phyloP scores from a whole-genome alignment of 176 grass and related monocot species.

The Juncus effusus region DNA sequence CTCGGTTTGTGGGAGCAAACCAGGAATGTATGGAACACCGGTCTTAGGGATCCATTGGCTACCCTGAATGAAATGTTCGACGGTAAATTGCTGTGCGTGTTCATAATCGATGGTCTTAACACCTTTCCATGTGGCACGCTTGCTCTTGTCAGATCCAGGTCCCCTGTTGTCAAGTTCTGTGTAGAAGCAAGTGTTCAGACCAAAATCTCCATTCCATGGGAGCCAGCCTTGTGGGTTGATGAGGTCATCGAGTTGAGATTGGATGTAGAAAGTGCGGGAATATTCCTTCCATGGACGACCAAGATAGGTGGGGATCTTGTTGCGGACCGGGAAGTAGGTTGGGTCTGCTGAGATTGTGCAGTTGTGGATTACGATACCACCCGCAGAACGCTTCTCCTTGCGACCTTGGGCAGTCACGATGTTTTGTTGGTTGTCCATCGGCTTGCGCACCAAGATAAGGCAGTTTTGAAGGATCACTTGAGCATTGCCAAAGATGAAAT shows the following conservation, averaged over 20 bases:
- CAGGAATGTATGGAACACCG: constrained; percentile 55
- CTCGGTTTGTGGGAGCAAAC: constrained; percentile 41
- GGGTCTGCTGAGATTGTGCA: constrained; percentile 67
- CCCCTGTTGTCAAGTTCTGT: constrained; percentile 72
- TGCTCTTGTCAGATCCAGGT: constrained; percentile 46
- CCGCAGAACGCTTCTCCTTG: constrained; percentile 37
- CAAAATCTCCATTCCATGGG: constrained; percentile 72
- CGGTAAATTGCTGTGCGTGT: constrained; percentile 53
- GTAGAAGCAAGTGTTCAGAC: constrained; percentile 75
- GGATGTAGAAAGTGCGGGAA: constrained; percentile 67
- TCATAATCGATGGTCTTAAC: constrained; percentile 49
- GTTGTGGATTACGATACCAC: constrained; percentile 61
- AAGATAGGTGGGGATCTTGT: constrained; percentile 53
- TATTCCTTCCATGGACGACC: constrained; percentile 82
- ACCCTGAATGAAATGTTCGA: constrained; percentile 61
- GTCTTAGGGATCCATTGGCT: constrained; percentile 53
- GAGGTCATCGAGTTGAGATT: constrained; percentile 65
- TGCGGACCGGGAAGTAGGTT: constrained; percentile 21
- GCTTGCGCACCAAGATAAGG: constrained; percentile 46
- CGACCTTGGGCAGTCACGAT: constrained; percentile 73
- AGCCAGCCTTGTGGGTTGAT: constrained; percentile 65
- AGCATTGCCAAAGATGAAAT: constrained; percentile 77
- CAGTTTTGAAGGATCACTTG: constrained; percentile 66
- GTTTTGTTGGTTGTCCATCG: constrained; percentile 67
- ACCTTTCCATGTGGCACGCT: constrained; percentile 70